Base-by-base conservation (phyloP, 768 basidiomycete genomes). In the Xerocomellus amylosporus region DNA sequence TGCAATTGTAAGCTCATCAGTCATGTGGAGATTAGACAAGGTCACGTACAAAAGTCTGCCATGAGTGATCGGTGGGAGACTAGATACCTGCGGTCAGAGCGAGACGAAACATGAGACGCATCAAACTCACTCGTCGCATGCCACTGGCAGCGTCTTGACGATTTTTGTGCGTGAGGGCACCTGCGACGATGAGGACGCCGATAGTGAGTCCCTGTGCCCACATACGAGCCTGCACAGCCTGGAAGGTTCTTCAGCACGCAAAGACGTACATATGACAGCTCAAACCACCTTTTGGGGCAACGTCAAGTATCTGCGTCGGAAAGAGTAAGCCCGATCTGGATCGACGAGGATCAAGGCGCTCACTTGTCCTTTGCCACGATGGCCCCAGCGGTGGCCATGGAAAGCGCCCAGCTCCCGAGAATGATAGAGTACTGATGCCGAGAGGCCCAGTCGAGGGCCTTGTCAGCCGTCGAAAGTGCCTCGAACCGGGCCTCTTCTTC, bases 151-250 rank as follows among this genome's bases (percentile, higher is more conserved):
- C 69, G 10, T 76, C 76, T 15, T 73, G 67, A 6, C 79, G 76
- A 52, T 74, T 75, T 34, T 72, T 64, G 28, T 83, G 82, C 3
- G 86, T 84, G 26, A 90, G 70, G 6, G 82, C 81, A 58, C 87
- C 89, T 14, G 88, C 88, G 4, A 73, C 85, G 52, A 90, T 77
- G 28, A 91, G 71, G 24, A 90, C 76, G 36, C 87, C 88, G 42
- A 92, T 83, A 0, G 89, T 92, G 53, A 91, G 68, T 4, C 87
- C 89, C 59, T 92, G 89, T 4, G 89, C 89, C 88, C 88, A 91
- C 86, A 91, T 87, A 80, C 90, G 88, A 31, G 86, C 88, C 70
- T 92, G 90, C 4, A 93, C 90, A 26, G 90, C 74, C 77, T 77
- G 38, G 54, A 81, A 79, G 15, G 73, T 63, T 77, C 75, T 12